Base-by-base conservation (phyloP, 2,329 filamentous ascomycete species). In the Aspergillus terreus region DNA sequence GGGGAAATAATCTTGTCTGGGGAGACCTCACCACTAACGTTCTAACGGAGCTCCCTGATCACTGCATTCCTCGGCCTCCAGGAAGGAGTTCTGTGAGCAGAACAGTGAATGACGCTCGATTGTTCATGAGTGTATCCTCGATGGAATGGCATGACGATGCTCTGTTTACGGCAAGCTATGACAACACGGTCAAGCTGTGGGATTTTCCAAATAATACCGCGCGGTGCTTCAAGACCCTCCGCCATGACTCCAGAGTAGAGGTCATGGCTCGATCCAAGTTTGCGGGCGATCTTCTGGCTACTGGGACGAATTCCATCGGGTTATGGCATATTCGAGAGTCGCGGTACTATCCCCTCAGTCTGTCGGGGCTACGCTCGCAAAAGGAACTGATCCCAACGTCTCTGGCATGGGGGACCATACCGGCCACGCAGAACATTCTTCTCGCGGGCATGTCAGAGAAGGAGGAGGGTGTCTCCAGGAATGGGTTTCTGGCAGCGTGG, bases 171-270 rank as follows among this genome's bases (percentile, higher is more conserved):
- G 76, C 79, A 1, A 81, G 82, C 4, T 82, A 79, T 50, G 82
- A 85, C 50, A 65, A 72, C 2, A 76, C 73, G 2, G 71, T 83
- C 46, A 84, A 82, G 58, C 66, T 85, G 33, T 86, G 83, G 83
- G 65, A 77, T 53, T 66, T 70, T 6, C 55, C 58, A 6, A 63
- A 64, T 25, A 59, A 53, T 9, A 52, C 54, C 11, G 49, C 68
- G 7, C 53, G 36, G 12, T 75, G 71, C 51, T 55, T 61, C 11
- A 58, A 59, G 17, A 73, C 69, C 2, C 58, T 82, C 6, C 53
- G 56, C 6, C 79, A 83, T 59, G 62, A 71, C 30, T 75, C 73
- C 2, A 67, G 73, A 23, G 75, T 85, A 0, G 75, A 80, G 41
- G 69, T 83, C 3, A 71, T 85, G 55, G 72, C 76, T 15, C 68